Conservation (phyloP, 2,329 filamentous ascomycete species). For the Fusarium sambucinum region DNA sequence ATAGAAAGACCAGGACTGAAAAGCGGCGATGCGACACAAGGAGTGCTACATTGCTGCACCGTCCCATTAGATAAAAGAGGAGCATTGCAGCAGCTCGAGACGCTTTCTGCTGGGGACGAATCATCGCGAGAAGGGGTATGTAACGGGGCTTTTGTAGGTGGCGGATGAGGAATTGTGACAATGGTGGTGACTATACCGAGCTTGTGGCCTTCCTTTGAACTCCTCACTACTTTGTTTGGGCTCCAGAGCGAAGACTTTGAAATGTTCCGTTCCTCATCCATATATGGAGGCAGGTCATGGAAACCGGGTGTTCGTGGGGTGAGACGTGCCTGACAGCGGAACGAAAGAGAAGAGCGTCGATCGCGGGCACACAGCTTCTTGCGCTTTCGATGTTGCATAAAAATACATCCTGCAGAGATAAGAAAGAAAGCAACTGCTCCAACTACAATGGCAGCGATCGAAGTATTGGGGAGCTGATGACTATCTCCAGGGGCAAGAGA, state of each 20-base stretch:
- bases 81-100: slow-evolving; percentile 52
- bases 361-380: slow-evolving; percentile 49
- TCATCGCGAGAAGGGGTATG: slow-evolving; percentile 37
- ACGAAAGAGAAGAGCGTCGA: slow-evolving; percentile 60
- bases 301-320: slow-evolving; percentile 43
- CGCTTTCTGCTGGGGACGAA: slow-evolving; percentile 50
- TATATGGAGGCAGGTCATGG: slow-evolving; percentile 25
- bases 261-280: slow-evolving; percentile 39
- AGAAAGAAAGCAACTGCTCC: slow-evolving; percentile 56
- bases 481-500: slow-evolving; percentile 15
- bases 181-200: slow-evolving; percentile 38
- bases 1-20: slow-evolving; percentile 43
- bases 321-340: slow-evolving; percentile 61
- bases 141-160: slow-evolving; percentile 31
- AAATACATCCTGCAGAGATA: slow-evolving; percentile 55
- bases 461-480: slow-evolving; percentile 52
- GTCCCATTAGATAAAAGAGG: slow-evolving; percentile 51
- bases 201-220: slow-evolving; percentile 11
- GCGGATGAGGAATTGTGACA: slow-evolving; percentile 33
- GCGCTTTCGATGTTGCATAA: slow-evolving; percentile 61
- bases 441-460: slow-evolving; percentile 60
- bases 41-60: slow-evolving; percentile 49
- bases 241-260: slow-evolving; percentile 29
- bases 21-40: slow-evolving; percentile 36
- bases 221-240: slow-evolving; percentile 14